phyloP scores from a whole-genome alignment of 148 eudicot genomes.

The Spergularia marina region DNA sequence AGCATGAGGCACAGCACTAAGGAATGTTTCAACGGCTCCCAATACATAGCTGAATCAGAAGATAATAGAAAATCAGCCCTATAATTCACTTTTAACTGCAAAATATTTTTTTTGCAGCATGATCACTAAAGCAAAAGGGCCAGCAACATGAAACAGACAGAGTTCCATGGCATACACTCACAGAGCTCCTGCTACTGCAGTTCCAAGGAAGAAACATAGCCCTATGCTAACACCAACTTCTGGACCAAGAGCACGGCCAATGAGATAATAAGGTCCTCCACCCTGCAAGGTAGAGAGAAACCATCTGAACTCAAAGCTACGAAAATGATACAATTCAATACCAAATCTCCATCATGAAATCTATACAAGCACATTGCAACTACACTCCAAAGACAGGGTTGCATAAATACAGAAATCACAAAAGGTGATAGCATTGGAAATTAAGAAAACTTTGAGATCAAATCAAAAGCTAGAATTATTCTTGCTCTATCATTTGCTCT shows the following conservation, averaged over 20 bases:
- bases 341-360: not conserved
- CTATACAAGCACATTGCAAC: not conserved
- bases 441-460: not conserved
- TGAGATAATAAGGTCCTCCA: slow-evolving; percentile 99
- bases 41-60: slow-evolving; percentile 71
- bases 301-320: not conserved
- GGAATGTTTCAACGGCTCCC: slow-evolving; percentile 99
- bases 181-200: slow-evolving; percentile 98
- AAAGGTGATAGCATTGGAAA: not conserved
- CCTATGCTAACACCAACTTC: slow-evolving; percentile 99
- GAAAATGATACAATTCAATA: slow-evolving; percentile 3
- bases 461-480: not conserved
- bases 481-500: not conserved
- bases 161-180: slow-evolving; percentile 51
- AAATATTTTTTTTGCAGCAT: not conserved
- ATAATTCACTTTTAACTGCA: not conserved
- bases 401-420: not conserved
- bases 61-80: slow-evolving; percentile 12
- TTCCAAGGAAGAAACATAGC: slow-evolving; percentile 95
- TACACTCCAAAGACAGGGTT: not conserved
- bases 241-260: slow-evolving; percentile 99
- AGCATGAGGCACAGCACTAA: slow-evolving; percentile 87
- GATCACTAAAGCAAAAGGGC: not conserved
- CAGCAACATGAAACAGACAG: slow-evolving; percentile 2
- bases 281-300: slow-evolving; percentile 45